Conservation (phyloP, 805 yeast species). For the Lipomyces lipofer region DNA sequence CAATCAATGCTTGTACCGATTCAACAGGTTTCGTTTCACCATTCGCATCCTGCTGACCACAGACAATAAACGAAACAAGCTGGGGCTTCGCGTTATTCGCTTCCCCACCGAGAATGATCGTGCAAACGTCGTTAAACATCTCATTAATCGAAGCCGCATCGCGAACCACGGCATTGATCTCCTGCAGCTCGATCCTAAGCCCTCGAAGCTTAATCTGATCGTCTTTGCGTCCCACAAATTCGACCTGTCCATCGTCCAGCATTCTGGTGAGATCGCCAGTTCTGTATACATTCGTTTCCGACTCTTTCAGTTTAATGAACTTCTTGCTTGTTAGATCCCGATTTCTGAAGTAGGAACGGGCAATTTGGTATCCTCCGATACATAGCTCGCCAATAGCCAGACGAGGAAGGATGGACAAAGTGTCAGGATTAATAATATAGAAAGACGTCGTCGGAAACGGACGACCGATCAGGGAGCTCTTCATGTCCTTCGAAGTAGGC, state of each 20-base stretch:
- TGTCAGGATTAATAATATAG: slow-evolving; percentile 17
- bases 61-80: slow-evolving; percentile 27
- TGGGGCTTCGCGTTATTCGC: slow-evolving; percentile 1
- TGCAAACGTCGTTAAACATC: slow-evolving; percentile 8
- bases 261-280: slow-evolving; percentile 34
- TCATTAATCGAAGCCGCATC: background rate
- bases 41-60: too few relatives aligned
- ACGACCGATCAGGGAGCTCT: slow-evolving; percentile 26
- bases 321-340: slow-evolving; percentile 25
- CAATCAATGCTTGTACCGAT: too few relatives aligned
- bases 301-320: slow-evolving; percentile 18
- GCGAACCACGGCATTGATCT: slow-evolving; percentile 29
- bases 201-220: slow-evolving; percentile 36
- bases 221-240: slow-evolving; percentile 34
- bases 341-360: slow-evolving; percentile 27
- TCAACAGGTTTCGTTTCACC: too few relatives aligned
- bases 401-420: slow-evolving; percentile 24
- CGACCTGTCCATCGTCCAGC: slow-evolving; percentile 30
- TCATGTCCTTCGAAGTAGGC: background rate
- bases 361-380: slow-evolving; percentile 37
- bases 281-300: slow-evolving; percentile 16
- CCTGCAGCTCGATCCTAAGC: slow-evolving; percentile 35
- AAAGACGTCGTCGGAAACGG: slow-evolving; percentile 29
- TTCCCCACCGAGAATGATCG: slow-evolving; percentile 1
- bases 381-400: slow-evolving; percentile 35